Conservation (phyloP, 768 basidiomycete genomes). For the Tricholoma sp. region DNA sequence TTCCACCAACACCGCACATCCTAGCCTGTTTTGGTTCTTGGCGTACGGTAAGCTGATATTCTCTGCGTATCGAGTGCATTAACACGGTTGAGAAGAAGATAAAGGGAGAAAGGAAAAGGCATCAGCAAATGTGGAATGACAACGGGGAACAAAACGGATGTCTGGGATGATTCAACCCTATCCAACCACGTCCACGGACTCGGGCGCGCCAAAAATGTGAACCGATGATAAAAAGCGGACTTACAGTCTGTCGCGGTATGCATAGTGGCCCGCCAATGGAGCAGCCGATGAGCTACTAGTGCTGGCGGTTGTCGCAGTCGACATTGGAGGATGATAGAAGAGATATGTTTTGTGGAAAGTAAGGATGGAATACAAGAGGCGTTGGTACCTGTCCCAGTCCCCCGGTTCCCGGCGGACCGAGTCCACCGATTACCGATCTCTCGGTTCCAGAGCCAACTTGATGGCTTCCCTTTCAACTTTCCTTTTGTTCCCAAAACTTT, state of each 20-base stretch:
- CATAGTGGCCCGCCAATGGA: neutral
- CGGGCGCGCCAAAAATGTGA: neutral
- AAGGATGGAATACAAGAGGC: neutral
- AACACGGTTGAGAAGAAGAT: neutral
- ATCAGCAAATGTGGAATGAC: neutral
- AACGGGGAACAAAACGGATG: neutral
- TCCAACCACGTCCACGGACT: neutral
- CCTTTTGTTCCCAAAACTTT: neutral
- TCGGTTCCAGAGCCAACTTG: neutral
- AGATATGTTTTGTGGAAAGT: neutral
- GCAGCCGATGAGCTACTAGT: neutral
- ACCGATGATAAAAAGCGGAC: neutral
- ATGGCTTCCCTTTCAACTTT: neutral
- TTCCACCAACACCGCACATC: constrained; percentile 87
- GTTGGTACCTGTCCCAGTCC: neutral
- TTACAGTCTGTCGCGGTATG: neutral
- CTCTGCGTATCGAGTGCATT: constrained; percentile 37
- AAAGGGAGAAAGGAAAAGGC: neutral
- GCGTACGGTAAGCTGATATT: constrained; percentile 80
- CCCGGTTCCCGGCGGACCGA: neutral
- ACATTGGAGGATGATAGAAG: too few relatives aligned
- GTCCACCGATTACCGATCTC: neutral
- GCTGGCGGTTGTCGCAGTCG: neutral
- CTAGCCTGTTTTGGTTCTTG: constrained; percentile 91
- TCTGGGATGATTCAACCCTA: neutral